These are phyloP conservation scores for Vitis amurensis DNA, from an alignment of 164 flowering plant species.

Conservation along the genomic window DNA sequence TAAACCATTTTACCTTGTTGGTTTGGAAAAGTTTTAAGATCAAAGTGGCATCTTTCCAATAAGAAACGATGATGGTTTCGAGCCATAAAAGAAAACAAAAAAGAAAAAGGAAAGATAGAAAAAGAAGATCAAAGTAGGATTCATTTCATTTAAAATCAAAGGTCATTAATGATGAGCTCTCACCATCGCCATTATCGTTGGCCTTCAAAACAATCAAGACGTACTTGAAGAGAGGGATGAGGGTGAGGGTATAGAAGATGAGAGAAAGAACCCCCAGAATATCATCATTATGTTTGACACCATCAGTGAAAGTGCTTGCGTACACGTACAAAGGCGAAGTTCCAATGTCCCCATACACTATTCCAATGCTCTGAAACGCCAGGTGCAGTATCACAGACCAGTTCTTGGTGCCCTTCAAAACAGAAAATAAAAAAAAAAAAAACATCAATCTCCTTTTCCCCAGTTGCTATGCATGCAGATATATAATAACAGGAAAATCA, in stretches of 20 bases:
- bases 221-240: conserved; percentile 70
- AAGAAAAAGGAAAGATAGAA: too few relatives aligned
- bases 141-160: neutral
- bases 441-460: too few relatives aligned
- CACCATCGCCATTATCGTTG: conserved; percentile 84
- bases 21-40: too few relatives aligned
- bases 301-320: conserved; percentile 53
- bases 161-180: neutral
- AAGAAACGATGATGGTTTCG: too few relatives aligned
- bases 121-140: too few relatives aligned
- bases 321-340: conserved; percentile 82
- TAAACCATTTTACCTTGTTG: too few relatives aligned
- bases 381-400: conserved; percentile 56
- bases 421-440: neutral
- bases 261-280: conserved; percentile 67
- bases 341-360: conserved; percentile 82
- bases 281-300: conserved; percentile 60
- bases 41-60: too few relatives aligned
- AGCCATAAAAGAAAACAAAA: too few relatives aligned
- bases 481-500: too few relatives aligned
- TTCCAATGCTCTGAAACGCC: conserved; percentile 80
- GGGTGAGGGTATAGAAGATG: conserved; percentile 65
- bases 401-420: neutral
- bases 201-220: conserved; percentile 75
- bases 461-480: too few relatives aligned